Evolutionary conservation across 306 rosid genomes (phyloP), one percentile per base, ranked within the genome.

Genomic region (Fragaria vesca): DNA sequence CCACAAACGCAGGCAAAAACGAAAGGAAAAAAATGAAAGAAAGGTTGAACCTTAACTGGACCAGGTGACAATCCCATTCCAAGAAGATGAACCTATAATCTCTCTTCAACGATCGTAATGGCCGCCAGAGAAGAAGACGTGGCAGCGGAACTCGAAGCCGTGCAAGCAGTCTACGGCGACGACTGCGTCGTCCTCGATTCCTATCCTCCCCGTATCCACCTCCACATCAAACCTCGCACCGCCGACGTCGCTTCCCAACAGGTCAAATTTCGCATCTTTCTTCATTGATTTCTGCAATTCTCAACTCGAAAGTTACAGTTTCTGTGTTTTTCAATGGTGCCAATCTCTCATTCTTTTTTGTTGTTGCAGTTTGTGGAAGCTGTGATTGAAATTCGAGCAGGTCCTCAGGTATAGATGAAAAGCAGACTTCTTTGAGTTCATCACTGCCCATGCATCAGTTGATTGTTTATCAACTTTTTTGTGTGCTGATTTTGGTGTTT

Each of bases 201-300:
- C 21, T 76, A 82, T 12, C 96, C 97, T 86, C 96, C 96, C 3
- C 94, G 79, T 78, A 84, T 93, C 42, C 93, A 80, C 67, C 74
- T 93, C 77, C 87, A 79, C 89, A 83, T 89, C 82, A 90, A 86
- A 74, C 97, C 97, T 62, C 89, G 94, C 85, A 91, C 96, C 80
- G 96, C 94, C n/a, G 90, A 93, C 78, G 91, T 90, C 74, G 80
- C 91, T 70, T 89, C 91, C 58, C 79, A 93, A 20, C 93, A 93
- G 93, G 97, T 92, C 45, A 28, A 8, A 26, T 45, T 46, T 15
- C 7, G 4, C 67, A 28, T 62, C 40, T 48, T 71, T 52, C 1
- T 6, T 21, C 12, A 18, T 52, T 57, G 3, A 24, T 15, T 12
- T n/a, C 15, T 45, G 13, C 38, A 0, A 57, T 18, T 47, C 13